Evolutionary conservation across 345 rosid genomes (phyloP).

Genomic region (Citrus inodora): DNA sequence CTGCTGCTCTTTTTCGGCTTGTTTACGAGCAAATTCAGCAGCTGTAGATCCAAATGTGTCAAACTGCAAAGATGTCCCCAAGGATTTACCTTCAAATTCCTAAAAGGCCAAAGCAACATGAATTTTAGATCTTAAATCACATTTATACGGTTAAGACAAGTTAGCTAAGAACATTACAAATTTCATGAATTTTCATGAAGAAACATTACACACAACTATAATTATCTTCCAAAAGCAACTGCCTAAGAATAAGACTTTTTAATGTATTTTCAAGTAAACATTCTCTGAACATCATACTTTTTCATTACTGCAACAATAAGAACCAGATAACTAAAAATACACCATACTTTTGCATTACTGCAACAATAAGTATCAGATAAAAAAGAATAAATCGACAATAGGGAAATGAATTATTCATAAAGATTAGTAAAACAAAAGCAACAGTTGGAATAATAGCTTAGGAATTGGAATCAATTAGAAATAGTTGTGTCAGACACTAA

Average conservation of each 20-base stretch:
- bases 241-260: neutral
- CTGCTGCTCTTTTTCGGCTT: constrained; percentile 83
- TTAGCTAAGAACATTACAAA: neutral
- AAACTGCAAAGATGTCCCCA: constrained; percentile 76
- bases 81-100: constrained; percentile 76
- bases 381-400: neutral
- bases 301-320: neutral
- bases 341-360: neutral
- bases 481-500: neutral
- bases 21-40: constrained; percentile 79
- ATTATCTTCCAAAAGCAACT: neutral
- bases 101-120: constrained; percentile 26
- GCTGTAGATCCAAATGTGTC: constrained; percentile 99
- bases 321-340: neutral
- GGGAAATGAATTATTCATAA: neutral
- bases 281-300: neutral
- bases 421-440: neutral
- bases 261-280: neutral
- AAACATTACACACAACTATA: neutral
- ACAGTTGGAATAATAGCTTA: neutral
- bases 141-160: neutral
- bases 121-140: constrained; percentile 1
- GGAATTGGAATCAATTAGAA: neutral
- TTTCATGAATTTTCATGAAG: neutral
- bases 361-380: neutral